A percentile compares a stretch with the other conserved stretches of the same genome.
Conservation (phyloP, 2,329 filamentous ascomycete species). For the Rhynchosporium graminicola region DNA sequence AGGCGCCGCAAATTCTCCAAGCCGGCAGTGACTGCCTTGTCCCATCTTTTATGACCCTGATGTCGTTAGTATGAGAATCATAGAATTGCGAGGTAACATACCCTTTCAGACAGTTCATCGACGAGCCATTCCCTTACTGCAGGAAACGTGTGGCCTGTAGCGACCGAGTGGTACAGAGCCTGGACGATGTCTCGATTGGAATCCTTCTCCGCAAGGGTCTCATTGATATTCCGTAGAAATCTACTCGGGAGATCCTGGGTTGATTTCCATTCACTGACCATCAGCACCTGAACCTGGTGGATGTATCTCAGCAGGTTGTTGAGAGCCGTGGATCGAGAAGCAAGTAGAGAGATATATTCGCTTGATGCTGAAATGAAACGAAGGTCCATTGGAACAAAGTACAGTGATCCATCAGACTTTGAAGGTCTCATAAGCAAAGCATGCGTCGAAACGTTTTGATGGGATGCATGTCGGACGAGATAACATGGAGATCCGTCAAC, state of each 20-base stretch:
- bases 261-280: constrained; percentile 80
- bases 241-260: constrained; percentile 74
- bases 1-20: constrained; percentile 76
- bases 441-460: constrained; percentile 75
- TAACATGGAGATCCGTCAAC: constrained; percentile 34
- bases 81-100: constrained; percentile 41
- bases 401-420: constrained; percentile 46
- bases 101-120: constrained; percentile 77
- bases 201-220: constrained; percentile 66
- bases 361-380: constrained; percentile 77
- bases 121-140: constrained; percentile 84
- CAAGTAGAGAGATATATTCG: constrained; percentile 78
- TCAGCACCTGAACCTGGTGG: constrained; percentile 75
- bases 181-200: constrained; percentile 67
- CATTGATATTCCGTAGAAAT: constrained; percentile 77
- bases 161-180: constrained; percentile 79
- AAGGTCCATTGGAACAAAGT: constrained; percentile 78
- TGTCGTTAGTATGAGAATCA: constrained; percentile 24
- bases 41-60: constrained; percentile 92
- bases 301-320: constrained; percentile 87
- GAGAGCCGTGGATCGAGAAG: constrained; percentile 82
- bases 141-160: constrained; percentile 77
- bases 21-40: constrained; percentile 78
- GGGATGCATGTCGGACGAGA: constrained; percentile 64
- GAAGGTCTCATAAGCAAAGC: constrained; percentile 62